These are phyloP conservation scores for Trypanosoma congolense DNA, from an alignment of 208 protist species.

Conservation along the genomic window DNA sequence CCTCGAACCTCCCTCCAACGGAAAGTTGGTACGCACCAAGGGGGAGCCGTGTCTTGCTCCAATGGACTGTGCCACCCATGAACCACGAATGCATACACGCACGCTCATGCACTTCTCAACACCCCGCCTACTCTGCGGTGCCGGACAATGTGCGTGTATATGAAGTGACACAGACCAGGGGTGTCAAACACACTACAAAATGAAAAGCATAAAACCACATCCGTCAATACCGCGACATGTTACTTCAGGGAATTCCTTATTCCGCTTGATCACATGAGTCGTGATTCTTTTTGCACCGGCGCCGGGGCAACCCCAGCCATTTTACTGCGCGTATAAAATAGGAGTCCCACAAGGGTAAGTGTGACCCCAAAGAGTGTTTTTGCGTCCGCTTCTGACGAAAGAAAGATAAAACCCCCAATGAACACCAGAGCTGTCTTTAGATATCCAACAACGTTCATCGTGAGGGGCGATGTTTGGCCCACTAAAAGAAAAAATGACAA, in stretches of 20 bases:
- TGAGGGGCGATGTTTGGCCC: constrained; percentile 76
- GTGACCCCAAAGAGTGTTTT: constrained; percentile 40
- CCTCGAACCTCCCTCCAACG: too few relatives aligned
- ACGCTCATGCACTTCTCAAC: too few relatives aligned
- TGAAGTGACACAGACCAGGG: too few relatives aligned
- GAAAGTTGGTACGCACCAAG: too few relatives aligned
- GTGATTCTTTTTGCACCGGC: background rate
- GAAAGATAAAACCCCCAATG: constrained; percentile 53
- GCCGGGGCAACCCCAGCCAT: background rate
- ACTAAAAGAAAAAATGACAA: constrained; percentile 87
- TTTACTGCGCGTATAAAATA: constrained; percentile 52
- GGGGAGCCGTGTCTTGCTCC: too few relatives aligned
- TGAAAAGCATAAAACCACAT: background rate
- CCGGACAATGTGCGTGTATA: too few relatives aligned
- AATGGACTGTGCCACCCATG: too few relatives aligned
- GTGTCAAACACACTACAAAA: constrained; percentile 9
- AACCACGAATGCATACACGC: too few relatives aligned
- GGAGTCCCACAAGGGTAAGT: constrained; percentile 57
- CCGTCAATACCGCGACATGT: too few relatives aligned
- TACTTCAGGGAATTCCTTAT: too few relatives aligned
- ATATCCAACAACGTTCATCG: constrained; percentile 82
- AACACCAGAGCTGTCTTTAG: constrained; percentile 79
- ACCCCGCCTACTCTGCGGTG: too few relatives aligned
- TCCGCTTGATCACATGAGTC: background rate
- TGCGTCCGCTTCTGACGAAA: constrained; percentile 22